These are phyloP conservation scores for Clonostachys chloroleuca DNA, from an alignment of 2,329 filamentous ascomycete species.

Conservation along the genomic window DNA sequence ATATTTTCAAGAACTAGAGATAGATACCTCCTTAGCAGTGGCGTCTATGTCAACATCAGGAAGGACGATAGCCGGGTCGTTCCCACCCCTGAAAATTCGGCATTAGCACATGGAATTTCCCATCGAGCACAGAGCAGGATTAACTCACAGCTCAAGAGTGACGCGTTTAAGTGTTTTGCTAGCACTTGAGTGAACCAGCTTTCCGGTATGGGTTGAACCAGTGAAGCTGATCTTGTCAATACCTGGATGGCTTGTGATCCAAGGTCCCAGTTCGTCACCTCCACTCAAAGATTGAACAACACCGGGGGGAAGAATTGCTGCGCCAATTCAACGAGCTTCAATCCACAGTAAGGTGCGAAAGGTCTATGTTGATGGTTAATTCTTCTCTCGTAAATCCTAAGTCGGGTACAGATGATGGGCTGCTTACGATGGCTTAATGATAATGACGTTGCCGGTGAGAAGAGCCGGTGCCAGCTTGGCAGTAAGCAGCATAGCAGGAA, in stretches of 20 bases:
- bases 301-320: constrained; percentile 49
- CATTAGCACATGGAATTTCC: no score
- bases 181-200: constrained; percentile 35
- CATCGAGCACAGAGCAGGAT: no score
- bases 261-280: constrained; percentile 54
- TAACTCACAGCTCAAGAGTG: constrained; percentile 2
- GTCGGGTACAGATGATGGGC: no score
- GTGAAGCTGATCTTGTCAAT: constrained; percentile 62
- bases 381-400: no score
- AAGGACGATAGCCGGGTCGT: constrained; percentile 33
- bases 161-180: constrained; percentile 3
- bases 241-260: constrained; percentile 49
- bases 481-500: constrained; percentile 44
- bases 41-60: constrained; percentile 48
- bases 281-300: constrained; percentile 56
- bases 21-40: constrained; percentile 13
- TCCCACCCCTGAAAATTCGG: constrained; percentile 34
- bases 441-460: constrained; percentile 49
- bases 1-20: not conserved
- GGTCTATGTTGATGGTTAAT: constrained; percentile 14
- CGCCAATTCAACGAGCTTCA: constrained; percentile 58
- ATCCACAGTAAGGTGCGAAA: constrained; percentile 50
- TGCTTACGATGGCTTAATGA: constrained; percentile 45
- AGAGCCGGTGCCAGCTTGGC: constrained; percentile 54
- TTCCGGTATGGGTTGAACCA: constrained; percentile 53